Percentiles rank a stretch among this genome's conserved stretches.
phyloP scores from a whole-genome alignment of 306 rosid species.

The Malus orientalis region DNA sequence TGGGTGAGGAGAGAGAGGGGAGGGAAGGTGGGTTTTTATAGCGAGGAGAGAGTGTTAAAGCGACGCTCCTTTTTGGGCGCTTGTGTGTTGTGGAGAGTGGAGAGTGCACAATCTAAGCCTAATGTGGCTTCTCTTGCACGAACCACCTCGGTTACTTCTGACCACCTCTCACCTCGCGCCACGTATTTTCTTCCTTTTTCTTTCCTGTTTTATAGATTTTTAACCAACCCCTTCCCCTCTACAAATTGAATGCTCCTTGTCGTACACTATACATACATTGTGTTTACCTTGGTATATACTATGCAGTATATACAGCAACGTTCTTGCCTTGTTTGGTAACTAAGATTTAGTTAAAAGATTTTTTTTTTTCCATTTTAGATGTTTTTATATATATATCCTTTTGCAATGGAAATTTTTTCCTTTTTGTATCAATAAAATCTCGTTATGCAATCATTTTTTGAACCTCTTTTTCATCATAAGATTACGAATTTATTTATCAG shows the following conservation, averaged over 20 bases:
- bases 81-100: conserved; percentile 13
- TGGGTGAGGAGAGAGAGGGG: conserved; percentile 13
- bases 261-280: not conserved
- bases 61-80: conserved; percentile 58
- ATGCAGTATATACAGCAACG: too few relatives aligned
- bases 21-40: conserved; percentile 18
- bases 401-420: not conserved
- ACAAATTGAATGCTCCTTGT: not conserved
- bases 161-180: conserved; percentile 22
- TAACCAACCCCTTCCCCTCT: not conserved
- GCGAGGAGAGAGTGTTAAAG: conserved; percentile 26
- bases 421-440: not conserved
- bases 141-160: conserved; percentile 26
- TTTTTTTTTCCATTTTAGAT: not conserved
- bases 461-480: not conserved
- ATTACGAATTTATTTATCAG: not conserved
- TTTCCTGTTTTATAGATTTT: not conserved
- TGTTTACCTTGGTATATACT: too few relatives aligned
- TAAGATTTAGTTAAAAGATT: not conserved
- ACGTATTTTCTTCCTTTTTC: conserved; percentile 1
- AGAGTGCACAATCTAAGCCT: conserved; percentile 4
- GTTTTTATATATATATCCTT: not conserved
- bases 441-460: too few relatives aligned
- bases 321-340: not conserved
- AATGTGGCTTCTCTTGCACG: conserved; percentile 48